Base-by-base conservation (phyloP, 2,329 filamentous ascomycete genomes). In the Arthrinium phaeospermum region DNA sequence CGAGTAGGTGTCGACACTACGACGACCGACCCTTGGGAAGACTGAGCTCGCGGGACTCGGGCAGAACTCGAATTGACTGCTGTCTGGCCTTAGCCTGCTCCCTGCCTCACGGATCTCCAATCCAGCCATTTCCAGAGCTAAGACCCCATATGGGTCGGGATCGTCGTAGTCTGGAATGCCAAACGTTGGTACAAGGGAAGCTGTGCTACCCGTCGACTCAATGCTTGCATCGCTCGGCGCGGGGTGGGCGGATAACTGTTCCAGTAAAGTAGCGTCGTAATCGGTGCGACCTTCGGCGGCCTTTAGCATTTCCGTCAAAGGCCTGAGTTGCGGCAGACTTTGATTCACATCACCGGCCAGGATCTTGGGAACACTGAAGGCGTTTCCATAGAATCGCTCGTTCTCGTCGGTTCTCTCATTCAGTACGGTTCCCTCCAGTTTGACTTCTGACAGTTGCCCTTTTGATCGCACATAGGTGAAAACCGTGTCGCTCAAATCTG, bases 41-140 rank as follows among this genome's bases (percentile, higher is more conserved):
- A 91, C 84, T 0, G 95, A 94, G 80, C 94, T 97, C 13, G 90
- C 90, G 1, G 94, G 92, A 70, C 88, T 90, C 3, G 94, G 93
- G 75, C 91, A 91, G 82, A 94, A 96, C 78, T 96, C 94, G 80
- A 98, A 97, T 76, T 93, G 90, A 72, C 92, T 94, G 84, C 92
- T 94, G 34, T 89, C 87, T 2, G 95, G 94, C 71, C 94, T 87
- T 71, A 90, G 86, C 69, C 91, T 90, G 2, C 92, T 92, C 46
- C 94, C 95, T n/a, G 95, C 95, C 83, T 98, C 95, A 70, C 93
- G 90, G 75, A 98, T 96, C 77, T 96, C 94, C 71, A 98, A 85
- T 2, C 96, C 96, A 73, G 95, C 93, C 85, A 94, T 92, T 80
- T 98, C 94, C n/a, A 98, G 84, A 10, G 96, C 95, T 75, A 95